Conservation (phyloP, 306 rosid genomes). For the Cyclanthera cordifolia region DNA sequence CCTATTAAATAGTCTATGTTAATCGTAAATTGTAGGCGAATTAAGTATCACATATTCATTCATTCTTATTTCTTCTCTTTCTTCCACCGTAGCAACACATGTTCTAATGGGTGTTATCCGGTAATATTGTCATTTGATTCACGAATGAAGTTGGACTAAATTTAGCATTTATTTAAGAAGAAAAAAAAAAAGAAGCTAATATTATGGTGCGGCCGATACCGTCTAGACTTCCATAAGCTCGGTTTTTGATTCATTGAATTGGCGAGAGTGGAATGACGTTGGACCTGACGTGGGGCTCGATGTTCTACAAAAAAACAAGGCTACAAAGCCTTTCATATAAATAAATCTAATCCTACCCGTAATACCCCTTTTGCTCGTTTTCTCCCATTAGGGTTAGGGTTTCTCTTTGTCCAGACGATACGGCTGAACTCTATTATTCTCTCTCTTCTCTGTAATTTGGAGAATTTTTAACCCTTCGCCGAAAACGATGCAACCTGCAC, state of each 20-base stretch:
- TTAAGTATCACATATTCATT: no score
- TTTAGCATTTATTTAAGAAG: no score
- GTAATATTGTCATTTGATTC: no score
- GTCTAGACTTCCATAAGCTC: neutral
- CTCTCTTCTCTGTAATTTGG: constrained; percentile 7
- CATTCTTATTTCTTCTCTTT: no score
- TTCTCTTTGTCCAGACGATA: neutral
- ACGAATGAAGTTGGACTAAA: no score
- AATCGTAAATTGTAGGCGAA: no score
- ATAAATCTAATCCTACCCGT: neutral
- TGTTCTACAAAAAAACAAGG: neutral
- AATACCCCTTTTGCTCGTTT: neutral
- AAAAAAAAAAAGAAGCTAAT: neutral
- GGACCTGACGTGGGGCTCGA: neutral
- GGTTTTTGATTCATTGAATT: neutral
- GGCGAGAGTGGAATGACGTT: neutral
- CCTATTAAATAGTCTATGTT: no score
- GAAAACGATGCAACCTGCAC: constrained; percentile 69
- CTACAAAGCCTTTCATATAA: neutral
- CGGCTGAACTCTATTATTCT: constrained; percentile 1
- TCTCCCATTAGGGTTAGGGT: constrained; percentile 56
- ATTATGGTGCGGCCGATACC: neutral
- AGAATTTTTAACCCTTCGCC: neutral
- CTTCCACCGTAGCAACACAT: no score
- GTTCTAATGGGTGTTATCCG: no score